A percentile compares a stretch with the other conserved stretches of the same genome.
Evolutionary conservation across 192 early-diverging fungal genomes (phyloP).

Genomic region (Gigaspora rosea): DNA sequence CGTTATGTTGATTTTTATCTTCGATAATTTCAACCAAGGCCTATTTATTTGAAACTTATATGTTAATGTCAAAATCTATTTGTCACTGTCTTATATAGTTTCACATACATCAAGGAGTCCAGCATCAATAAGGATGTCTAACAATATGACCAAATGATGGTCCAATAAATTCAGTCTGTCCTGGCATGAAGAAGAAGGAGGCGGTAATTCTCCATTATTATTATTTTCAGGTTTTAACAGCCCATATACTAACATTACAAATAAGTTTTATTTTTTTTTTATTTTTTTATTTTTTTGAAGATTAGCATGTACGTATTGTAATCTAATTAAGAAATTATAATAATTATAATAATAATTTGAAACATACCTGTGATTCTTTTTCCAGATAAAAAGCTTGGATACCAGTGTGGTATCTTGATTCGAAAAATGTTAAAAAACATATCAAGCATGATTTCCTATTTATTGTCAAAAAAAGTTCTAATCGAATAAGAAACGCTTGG

Average conservation of each 20-base stretch:
- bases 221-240: conserved; percentile 38
- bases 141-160: conserved; percentile 68
- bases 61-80: neutral
- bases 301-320: too few species aligned
- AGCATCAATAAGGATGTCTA: conserved; percentile 77
- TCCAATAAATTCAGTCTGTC: conserved; percentile 64
- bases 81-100: conserved; percentile 25
- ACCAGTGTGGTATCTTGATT: conserved; percentile 65
- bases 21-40: conserved; percentile 72
- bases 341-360: too few species aligned
- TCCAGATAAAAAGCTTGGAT: conserved; percentile 47
- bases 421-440: conserved; percentile 82
- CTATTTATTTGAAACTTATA: conserved; percentile 35
- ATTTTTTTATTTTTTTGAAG: neutral
- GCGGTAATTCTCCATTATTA: conserved; percentile 29
- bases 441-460: conserved; percentile 75
- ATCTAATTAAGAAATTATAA: too few species aligned
- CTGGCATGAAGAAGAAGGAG: conserved; percentile 27
- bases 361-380: conserved; percentile 45
- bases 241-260: conserved; percentile 29
- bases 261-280: conserved; percentile 7
- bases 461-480: conserved; percentile 6
- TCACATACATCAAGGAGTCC: conserved; percentile 58
- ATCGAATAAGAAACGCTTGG: conserved; percentile 17
- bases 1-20: conserved; percentile 58